Evolutionary conservation across 2,329 filamentous ascomycete genomes (phyloP).

Genomic region (Phoma sp.): DNA sequence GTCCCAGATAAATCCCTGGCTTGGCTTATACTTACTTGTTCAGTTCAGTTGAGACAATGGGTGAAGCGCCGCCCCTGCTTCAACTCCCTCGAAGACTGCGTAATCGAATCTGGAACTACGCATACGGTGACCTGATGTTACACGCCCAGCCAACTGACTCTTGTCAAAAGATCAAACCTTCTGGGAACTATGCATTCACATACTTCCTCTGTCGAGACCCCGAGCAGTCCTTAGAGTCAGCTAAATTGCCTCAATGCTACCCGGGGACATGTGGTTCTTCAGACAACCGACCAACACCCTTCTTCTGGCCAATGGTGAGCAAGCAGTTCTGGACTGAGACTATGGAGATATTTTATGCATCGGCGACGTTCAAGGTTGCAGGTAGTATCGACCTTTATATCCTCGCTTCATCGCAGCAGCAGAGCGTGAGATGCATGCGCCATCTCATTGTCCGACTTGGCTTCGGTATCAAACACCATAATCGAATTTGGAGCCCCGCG

Average conservation of each 20-base stretch:
- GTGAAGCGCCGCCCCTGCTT: neutral
- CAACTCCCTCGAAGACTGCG: constrained; percentile 1
- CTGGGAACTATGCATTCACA: constrained; percentile 4
- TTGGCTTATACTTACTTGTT: neutral
- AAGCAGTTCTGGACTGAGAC: constrained; percentile 9
- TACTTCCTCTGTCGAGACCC: constrained; percentile 3
- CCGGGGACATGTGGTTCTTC: neutral
- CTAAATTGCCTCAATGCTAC: neutral
- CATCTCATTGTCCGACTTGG: constrained; percentile 1
- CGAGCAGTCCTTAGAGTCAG: neutral
- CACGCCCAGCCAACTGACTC: constrained; percentile 2
- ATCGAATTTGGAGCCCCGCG: constrained; percentile 4
- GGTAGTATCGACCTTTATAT: constrained; percentile 11
- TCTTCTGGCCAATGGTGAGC: constrained; percentile 15
- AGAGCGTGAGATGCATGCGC: constrained; percentile 10
- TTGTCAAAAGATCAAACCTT: constrained; percentile 3
- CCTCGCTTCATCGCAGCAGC: constrained; percentile 9
- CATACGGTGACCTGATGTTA: constrained; percentile 2
- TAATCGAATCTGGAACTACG: constrained; percentile 4
- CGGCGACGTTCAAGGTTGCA: constrained; percentile 7
- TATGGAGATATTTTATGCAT: neutral
- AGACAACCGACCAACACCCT: neutral
- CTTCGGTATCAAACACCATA: constrained; percentile 12
- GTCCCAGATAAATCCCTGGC: neutral
- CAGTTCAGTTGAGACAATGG: neutral